Conservation (phyloP, 2,329 filamentous ascomycete species). For the Fusarium chlamydosporum region DNA sequence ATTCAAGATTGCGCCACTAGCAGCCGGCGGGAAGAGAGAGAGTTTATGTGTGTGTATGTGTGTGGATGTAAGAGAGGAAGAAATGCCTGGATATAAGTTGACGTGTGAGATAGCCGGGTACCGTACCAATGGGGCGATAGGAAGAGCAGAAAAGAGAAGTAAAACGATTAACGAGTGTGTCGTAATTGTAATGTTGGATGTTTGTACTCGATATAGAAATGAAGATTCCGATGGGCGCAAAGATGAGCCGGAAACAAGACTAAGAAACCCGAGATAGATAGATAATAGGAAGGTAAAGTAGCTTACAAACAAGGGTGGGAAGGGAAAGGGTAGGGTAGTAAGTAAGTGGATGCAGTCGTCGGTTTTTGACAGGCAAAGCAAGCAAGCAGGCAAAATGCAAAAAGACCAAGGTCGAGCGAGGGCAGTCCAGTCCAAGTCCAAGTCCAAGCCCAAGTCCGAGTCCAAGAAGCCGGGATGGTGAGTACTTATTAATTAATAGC, state of each 20-base stretch:
- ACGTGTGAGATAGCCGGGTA: background rate
- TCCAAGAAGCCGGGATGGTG: constrained; percentile 34
- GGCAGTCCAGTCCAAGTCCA: background rate
- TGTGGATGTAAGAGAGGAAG: background rate
- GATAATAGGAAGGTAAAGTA: background rate
- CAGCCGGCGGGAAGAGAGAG: background rate
- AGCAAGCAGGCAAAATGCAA: background rate
- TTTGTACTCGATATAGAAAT: constrained; percentile 26
- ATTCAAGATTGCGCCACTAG: constrained; percentile 18
- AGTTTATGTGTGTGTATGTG: background rate
- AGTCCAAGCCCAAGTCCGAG: background rate
- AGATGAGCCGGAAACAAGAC: constrained; percentile 40
- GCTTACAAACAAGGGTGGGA: background rate
- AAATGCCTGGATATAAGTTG: background rate
- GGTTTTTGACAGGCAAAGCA: constrained; percentile 11
- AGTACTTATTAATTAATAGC: constrained; percentile 43
- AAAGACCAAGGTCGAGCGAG: constrained; percentile 21
- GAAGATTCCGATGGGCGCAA: constrained; percentile 35
- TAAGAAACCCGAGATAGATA: constrained; percentile 22
- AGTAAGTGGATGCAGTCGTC: constrained; percentile 32
- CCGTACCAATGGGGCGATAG: background rate
- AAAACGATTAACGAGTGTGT: background rate
- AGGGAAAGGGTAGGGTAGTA: background rate
- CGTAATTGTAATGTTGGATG: constrained; percentile 6
- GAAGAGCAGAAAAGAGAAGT: background rate